Base-by-base conservation (phyloP, 2,329 filamentous ascomycete genomes). In the Exophiala mesophila region DNA sequence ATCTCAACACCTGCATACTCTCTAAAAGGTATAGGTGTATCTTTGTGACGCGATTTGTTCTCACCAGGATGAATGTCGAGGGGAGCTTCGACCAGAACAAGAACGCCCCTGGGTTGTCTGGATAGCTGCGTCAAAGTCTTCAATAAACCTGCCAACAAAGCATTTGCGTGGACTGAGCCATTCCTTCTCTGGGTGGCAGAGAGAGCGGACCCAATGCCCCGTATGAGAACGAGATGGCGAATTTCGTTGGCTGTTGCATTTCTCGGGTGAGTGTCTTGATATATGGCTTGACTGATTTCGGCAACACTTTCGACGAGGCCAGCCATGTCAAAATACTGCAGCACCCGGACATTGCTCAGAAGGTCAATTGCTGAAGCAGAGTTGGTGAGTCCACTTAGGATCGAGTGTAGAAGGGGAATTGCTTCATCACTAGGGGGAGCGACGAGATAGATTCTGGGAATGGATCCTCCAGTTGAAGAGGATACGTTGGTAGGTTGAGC, bases 311-410 rank as follows among this genome's bases (percentile, higher is more conserved):
- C 45, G 18, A 31, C 29, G 3, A 54, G 41, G 18, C 51, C 51
- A 5, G 46, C 29, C 4, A 48, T 30, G 28, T 50, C 46, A 28
- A 54, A 52, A 37, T 50, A 52, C 30, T 50, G 51, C n/a, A 54
- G 28, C 6, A 52, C 21, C 8, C 37, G 38, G 6, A 50, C 46
- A 15, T 39, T 3, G n/a, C 46, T 42, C 16, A 54, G 42, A 20
- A 54, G 39, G 13, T 49, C 42, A 5, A 50, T 37, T 4, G 51
- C 48, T 9, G 33, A 30, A n/a, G 17, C 26, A 26, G 33, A 24
- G 21, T 39, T 38, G 23, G 45, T 17, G 10, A 18, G 32, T 24
- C 39, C 36, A 8, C 41, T 36, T 19, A 52, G 39, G 36, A 41
- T 12, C 18, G 32, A 38, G 17, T 49, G 30, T 32, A 39, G 15